Evolutionary conservation across 306 rosid genomes (phyloP).

Genomic region (Casuarina equisetifolia): DNA sequence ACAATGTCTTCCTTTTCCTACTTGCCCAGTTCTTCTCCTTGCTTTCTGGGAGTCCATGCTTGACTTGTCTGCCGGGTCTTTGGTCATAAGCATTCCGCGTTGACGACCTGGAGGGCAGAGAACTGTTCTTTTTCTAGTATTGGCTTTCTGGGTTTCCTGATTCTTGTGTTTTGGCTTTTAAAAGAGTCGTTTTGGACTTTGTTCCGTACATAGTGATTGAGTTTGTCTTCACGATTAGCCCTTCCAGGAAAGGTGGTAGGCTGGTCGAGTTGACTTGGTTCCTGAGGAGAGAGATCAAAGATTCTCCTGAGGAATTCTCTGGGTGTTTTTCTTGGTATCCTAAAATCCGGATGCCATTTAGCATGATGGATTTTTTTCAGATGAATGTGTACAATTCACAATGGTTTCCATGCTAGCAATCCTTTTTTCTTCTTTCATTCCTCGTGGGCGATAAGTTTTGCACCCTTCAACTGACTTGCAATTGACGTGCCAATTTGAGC

Average conservation of each 20-base stretch:
- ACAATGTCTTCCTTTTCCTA: conserved; percentile 32
- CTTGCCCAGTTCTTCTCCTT: conserved; percentile 20
- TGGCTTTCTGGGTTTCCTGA: conserved; percentile 35
- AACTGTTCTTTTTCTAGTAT: conserved; percentile 24
- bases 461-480: conserved; percentile 19
- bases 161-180: conserved; percentile 25
- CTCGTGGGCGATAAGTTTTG: conserved; percentile 26
- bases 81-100: conserved; percentile 51
- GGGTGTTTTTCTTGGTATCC: conserved; percentile 22
- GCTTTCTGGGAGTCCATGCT: conserved; percentile 14
- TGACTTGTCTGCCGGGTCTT: conserved; percentile 38
- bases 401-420: neutral
- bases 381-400: conserved; percentile 22
- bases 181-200: conserved; percentile 28
- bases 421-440: neutral
- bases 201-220: conserved; percentile 42
- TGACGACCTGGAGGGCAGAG: conserved; percentile 40
- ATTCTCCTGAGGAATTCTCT: conserved; percentile 14
- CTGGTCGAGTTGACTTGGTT: conserved; percentile 74
- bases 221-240: conserved; percentile 29
- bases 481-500: conserved; percentile 19
- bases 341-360: conserved; percentile 24
- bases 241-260: conserved; percentile 79
- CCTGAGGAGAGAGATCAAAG: conserved; percentile 35
- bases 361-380: conserved; percentile 25